phyloP scores from a whole-genome alignment of 495 filamentous ascomycete genomes.

The Xylaria intraflava region DNA sequence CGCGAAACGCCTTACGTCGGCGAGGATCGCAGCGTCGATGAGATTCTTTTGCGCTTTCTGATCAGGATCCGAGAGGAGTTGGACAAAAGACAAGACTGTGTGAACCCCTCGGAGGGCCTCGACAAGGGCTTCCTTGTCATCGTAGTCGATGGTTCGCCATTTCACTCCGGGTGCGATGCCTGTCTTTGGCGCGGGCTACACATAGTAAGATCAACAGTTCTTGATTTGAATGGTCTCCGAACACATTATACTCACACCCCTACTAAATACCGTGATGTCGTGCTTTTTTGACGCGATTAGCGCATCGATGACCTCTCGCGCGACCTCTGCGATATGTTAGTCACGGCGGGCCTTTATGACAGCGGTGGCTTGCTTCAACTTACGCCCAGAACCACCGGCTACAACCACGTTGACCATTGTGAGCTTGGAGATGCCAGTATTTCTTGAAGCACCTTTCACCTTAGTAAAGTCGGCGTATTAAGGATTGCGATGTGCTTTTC shows the following conservation, averaged over 20 bases:
- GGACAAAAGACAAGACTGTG: conserved; percentile 51
- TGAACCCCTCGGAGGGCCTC: conserved; percentile 41
- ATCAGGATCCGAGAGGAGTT: conserved; percentile 27
- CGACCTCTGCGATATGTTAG: conserved; percentile 39
- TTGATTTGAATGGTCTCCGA: too few species aligned
- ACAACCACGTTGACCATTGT: conserved; percentile 51
- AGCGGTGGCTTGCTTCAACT: conserved; percentile 8
- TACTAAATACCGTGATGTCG: conserved; percentile 42
- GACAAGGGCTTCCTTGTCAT: conserved; percentile 29
- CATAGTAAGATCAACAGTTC: too few species aligned
- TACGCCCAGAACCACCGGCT: conserved; percentile 49
- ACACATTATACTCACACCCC: conserved; percentile 31
- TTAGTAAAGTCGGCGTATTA: background rate
- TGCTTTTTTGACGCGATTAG: conserved; percentile 46
- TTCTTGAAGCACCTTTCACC: background rate
- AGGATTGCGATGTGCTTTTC: background rate
- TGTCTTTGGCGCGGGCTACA: conserved; percentile 7
- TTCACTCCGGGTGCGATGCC: conserved; percentile 16
- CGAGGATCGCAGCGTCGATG: conserved; percentile 46
- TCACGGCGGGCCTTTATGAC: background rate
- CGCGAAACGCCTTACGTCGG: conserved; percentile 49
- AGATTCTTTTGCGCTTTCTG: conserved; percentile 38
- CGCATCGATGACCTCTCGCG: conserved; percentile 47
- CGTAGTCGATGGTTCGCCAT: conserved; percentile 42
- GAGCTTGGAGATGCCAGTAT: too few species aligned